These are phyloP conservation scores for Zychaea mexicana DNA, from an alignment of 371 early-diverging fungal genomes.

Conservation along the genomic window DNA sequence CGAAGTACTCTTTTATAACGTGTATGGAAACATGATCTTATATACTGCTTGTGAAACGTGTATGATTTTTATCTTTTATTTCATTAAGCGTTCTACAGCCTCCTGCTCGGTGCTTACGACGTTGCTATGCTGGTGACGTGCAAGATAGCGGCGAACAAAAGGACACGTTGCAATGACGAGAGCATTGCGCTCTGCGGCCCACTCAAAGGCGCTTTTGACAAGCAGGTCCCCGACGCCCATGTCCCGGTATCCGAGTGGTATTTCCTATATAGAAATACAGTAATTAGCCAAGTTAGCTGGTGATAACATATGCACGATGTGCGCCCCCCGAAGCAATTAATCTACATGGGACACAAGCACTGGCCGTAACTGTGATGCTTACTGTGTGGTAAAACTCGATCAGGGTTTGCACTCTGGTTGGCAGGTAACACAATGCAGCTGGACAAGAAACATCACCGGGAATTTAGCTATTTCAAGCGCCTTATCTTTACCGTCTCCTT, in stretches of 20 bases:
- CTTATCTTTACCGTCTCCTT: too few relatives aligned
- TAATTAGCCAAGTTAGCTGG: too few relatives aligned
- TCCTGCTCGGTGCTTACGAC: constrained; percentile 23
- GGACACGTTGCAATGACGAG: constrained; percentile 23
- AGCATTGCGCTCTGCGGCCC: constrained; percentile 15
- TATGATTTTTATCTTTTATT: neutral
- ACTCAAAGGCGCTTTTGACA: constrained; percentile 19
- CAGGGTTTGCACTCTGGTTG: constrained; percentile 19
- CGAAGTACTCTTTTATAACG: too few relatives aligned
- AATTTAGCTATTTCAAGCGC: neutral
- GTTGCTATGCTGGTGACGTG: constrained; percentile 12
- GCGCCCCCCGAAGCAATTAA: too few relatives aligned
- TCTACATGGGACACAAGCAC: neutral
- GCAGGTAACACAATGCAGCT: constrained; percentile 33
- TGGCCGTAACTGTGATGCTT: too few relatives aligned
- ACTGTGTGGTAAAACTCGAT: constrained; percentile 34
- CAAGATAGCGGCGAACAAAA: constrained; percentile 23
- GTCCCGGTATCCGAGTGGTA: constrained; percentile 23
- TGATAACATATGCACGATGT: too few relatives aligned
- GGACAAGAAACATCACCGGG: neutral
- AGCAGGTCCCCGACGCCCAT: constrained; percentile 24
- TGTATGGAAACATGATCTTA: too few relatives aligned
- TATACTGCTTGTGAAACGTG: too few relatives aligned
- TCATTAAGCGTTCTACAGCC: constrained; percentile 5
- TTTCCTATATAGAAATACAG: constrained; percentile 20